phyloP scores from a whole-genome alignment of 805 yeast species.

The Groenewaldozyma tartarivorans region DNA sequence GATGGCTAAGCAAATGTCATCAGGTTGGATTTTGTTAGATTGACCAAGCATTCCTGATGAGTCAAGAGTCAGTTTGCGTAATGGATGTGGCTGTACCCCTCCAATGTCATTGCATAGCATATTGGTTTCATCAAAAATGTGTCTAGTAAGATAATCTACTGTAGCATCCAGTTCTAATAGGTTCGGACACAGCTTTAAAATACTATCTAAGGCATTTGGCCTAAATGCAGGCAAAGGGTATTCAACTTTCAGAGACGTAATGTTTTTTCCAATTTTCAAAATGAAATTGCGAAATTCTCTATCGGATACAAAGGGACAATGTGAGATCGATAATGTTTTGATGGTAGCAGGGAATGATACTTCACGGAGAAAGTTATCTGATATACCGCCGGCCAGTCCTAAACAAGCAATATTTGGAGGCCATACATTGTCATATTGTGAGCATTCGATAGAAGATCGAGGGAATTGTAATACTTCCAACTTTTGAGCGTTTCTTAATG shows the following conservation, averaged over 20 bases:
- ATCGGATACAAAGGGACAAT: conserved; percentile 72
- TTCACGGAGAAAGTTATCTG: conserved; percentile 63
- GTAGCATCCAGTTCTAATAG: conserved; percentile 53
- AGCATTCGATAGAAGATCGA: conserved; percentile 69
- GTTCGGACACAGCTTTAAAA: conserved; percentile 70
- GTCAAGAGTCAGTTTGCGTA: conserved; percentile 58
- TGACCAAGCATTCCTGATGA: conserved; percentile 82
- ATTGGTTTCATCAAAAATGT: conserved; percentile 29
- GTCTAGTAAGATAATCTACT: conserved; percentile 64
- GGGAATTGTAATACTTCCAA: conserved; percentile 80
- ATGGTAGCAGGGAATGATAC: conserved; percentile 69
- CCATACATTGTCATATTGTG: conserved; percentile 50
- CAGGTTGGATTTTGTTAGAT: conserved; percentile 72
- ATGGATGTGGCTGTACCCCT: conserved; percentile 38
- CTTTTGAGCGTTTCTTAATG: conserved; percentile 52
- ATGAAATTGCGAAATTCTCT: conserved; percentile 55
- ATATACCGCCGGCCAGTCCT: conserved; percentile 80
- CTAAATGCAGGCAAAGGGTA: conserved; percentile 84
- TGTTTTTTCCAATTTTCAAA: conserved; percentile 52
- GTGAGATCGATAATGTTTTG: conserved; percentile 66
- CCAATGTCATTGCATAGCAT: conserved; percentile 14
- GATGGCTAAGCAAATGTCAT: conserved; percentile 78
- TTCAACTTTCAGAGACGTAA: conserved; percentile 54
- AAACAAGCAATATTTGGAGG: conserved; percentile 66
- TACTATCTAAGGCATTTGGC: conserved; percentile 59